A percentile compares a stretch with the other conserved stretches of the same genome.
Conservation (phyloP, 371 early-diverging fungal genomes). For the Mucor velutinosus region DNA sequence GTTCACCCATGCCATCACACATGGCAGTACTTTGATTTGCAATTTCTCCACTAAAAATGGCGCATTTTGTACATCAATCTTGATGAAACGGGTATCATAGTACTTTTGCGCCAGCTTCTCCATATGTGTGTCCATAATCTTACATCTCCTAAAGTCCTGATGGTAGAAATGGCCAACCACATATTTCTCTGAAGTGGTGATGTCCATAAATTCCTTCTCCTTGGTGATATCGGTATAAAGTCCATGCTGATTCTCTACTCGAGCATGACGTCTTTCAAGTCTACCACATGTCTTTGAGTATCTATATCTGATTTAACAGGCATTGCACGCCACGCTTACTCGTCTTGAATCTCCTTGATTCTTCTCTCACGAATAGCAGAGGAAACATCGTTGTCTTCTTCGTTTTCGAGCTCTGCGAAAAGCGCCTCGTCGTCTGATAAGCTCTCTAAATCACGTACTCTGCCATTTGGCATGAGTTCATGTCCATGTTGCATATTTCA, state of each 20-base stretch:
- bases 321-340: conserved; percentile 39
- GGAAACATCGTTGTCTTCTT: conserved; percentile 58
- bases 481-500: neutral
- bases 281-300: conserved; percentile 25
- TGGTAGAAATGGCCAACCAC: conserved; percentile 91
- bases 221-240: conserved; percentile 72
- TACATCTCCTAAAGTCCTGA: conserved; percentile 90
- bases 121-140: conserved; percentile 92
- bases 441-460: conserved; percentile 19
- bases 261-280: conserved; percentile 60
- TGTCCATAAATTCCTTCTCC: conserved; percentile 89
- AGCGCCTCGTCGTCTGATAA: conserved; percentile 64
- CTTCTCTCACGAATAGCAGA: conserved; percentile 58
- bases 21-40: conserved; percentile 87
- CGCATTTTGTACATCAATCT: conserved; percentile 84
- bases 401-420: conserved; percentile 67
- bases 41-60: conserved; percentile 93
- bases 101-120: conserved; percentile 78
- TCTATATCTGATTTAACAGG: neutral
- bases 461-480: neutral
- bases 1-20: conserved; percentile 82
- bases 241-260: conserved; percentile 77
- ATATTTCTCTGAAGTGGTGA: conserved; percentile 75
- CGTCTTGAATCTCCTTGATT: conserved; percentile 62
- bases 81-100: conserved; percentile 84